Base-by-base conservation (phyloP, 495 filamentous ascomycete genomes). In the Neurospora sp. region DNA sequence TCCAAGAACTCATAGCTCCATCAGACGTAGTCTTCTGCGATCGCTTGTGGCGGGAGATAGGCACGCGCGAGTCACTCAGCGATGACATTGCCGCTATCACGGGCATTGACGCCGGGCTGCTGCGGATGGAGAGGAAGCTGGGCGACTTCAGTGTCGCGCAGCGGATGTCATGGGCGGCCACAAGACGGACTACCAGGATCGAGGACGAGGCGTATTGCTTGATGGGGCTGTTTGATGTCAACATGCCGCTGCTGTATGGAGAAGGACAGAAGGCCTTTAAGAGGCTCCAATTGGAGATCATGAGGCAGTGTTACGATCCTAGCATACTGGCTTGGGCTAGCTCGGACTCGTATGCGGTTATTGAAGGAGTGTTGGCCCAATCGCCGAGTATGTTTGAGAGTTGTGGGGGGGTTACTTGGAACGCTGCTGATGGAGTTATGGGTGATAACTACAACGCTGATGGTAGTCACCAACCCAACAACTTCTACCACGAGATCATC, bases 1-100 rank as follows among this genome's bases (percentile, higher is more conserved):
- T 85, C 20, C 82, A 84, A 72, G 82, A 84, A 73, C 76, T 85
- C 6, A 74, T 85, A 16, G 81, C 83, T 0, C 81, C 83, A 2
- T 35, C 35, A 6, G 41, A 73, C 14, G 71, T 85, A 1, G 42
- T 70, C 0, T 84, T 86, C 54, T 82, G 74, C 73, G 74, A 79
- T 37, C 35, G 31, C 1, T 39, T 75, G 12, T 84, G 81, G 83
- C 40, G 59, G 2, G 62, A 71, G 11, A 69, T 82, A 16, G 80
- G 82, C 3, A 72, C 62, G 7, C 79, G 75, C 48, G 39, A 40
- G 4, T 48, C 39, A 20, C 69, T 81, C 12, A 37, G n/a, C 0
- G 14, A 48, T 8, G 8, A 20, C 0, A 70, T 83, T 38, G 72
- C 75, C 1, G 27, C 70, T 0, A 76, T 75, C 23, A 84, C 81